Conservation (phyloP, 192 early-diverging fungal species). For the Entrophospora sp. region DNA sequence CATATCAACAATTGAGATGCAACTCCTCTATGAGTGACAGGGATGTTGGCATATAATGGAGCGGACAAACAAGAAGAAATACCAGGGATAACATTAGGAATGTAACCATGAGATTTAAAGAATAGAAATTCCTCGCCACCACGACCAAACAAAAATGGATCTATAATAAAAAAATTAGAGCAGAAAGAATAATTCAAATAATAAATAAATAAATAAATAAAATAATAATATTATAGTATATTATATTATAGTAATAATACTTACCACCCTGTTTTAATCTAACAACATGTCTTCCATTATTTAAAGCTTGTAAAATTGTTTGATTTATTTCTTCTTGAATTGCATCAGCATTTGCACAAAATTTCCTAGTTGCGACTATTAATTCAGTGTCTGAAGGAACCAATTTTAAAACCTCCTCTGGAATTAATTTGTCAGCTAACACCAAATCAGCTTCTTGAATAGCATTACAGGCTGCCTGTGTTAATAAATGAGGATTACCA, state of each 20-base stretch:
- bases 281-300: conserved; percentile 64
- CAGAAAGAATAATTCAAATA: neutral
- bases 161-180: conserved; percentile 29
- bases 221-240: neutral
- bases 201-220: neutral
- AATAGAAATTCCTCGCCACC: conserved; percentile 86
- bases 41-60: conserved; percentile 67
- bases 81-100: conserved; percentile 64
- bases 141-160: conserved; percentile 89
- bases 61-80: conserved; percentile 69
- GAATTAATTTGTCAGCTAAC: conserved; percentile 75
- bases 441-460: conserved; percentile 70
- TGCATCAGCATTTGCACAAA: conserved; percentile 62
- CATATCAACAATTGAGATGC: conserved; percentile 79
- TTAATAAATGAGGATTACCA: conserved; percentile 77
- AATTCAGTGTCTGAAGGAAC: conserved; percentile 40
- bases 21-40: conserved; percentile 78
- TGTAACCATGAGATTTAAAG: conserved; percentile 61
- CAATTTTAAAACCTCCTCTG: conserved; percentile 47
- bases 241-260: neutral
- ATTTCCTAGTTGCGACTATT: conserved; percentile 60
- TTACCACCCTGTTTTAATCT: conserved; percentile 79
- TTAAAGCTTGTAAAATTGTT: conserved; percentile 51
- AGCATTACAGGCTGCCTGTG: conserved; percentile 57
- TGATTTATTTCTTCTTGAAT: conserved; percentile 76